Evolutionary conservation across 805 yeast genomes (phyloP), one percentile per base, ranked within the genome.

Genomic region (Candida schatavii): DNA sequence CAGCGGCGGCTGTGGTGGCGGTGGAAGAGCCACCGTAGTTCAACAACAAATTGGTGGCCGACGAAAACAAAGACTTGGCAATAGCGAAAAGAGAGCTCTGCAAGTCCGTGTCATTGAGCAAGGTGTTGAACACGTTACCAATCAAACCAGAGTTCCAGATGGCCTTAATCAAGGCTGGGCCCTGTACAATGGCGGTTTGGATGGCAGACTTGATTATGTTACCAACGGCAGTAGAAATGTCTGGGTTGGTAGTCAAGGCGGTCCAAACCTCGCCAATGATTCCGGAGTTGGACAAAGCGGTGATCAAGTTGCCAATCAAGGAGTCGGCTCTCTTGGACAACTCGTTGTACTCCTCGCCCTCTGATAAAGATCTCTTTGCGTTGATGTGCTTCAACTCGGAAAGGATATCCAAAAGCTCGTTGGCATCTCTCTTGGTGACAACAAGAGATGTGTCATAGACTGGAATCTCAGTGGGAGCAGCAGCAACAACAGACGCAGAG

Each of bases 121-220:
- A 44, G 39, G 50, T 55, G 42, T 46, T 48, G 55, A 67, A 64
- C 37, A 68, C 46, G 23, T 55, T 57, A 40, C 56, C 55, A 40
- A 70, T 43, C 45, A 68, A 62, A 44, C 73, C 73, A 26, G 74
- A 68, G 50, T 66, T 54, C 64, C 61, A 68, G 46, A 70, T 47
- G 39, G 73, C 73, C 40, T 56, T 52, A 45, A 69, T 49, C 54
- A 70, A 67, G 31, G 68, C 57, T 38, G 73, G 71, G 39, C 68
- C 75, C 40, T 68, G 59, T 31, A 61, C 62, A 45, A 68, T 37
- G 35, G 68, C 66, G 34, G 62, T 59, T 44, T 55, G 46, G 40
- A 68, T 30, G 29, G 70, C 61, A 31, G 59, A 35, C 55, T 66
- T 57, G 45, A 59, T 51, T 38, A 68, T 56, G 22, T 53, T 41